Evolutionary conservation across 1,139 yeast genomes (phyloP).

Genomic region (Hemisphaericaspora xylanilytica): DNA sequence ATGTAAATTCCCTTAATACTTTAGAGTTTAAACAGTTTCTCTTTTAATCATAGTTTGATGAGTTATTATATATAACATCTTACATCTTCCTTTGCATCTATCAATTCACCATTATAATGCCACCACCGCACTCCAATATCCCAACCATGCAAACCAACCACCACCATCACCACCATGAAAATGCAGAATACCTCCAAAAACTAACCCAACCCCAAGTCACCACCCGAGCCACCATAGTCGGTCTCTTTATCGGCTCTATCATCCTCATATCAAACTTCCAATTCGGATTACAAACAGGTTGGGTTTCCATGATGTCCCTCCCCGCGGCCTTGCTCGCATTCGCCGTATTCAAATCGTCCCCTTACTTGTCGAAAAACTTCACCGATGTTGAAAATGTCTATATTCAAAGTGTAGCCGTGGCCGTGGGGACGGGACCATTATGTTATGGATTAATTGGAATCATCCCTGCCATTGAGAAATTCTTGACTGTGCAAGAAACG

Average conservation of each 20-base stretch:
- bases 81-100: too few species aligned
- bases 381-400: conserved; percentile 92
- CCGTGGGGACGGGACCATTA: conserved; percentile 95
- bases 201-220: conserved; percentile 62
- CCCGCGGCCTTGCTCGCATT: conserved; percentile 90
- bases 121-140: too few species aligned
- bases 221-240: conserved; percentile 66
- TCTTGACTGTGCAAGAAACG: conserved; percentile 72
- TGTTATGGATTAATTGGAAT: conserved; percentile 95
- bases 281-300: conserved; percentile 95
- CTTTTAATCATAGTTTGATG: too few species aligned
- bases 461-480: conserved; percentile 93
- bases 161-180: background rate
- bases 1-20: too few species aligned
- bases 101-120: too few species aligned
- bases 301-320: conserved; percentile 99
- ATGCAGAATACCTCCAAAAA: conserved; percentile 21
- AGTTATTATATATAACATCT: too few species aligned
- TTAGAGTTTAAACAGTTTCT: too few species aligned
- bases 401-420: conserved; percentile 90
- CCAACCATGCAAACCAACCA: background rate
- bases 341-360: conserved; percentile 66
- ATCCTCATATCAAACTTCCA: conserved; percentile 88
- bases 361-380: conserved; percentile 45
- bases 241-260: conserved; percentile 74